These are phyloP conservation scores for Monascus purpureus DNA, from an alignment of 495 filamentous ascomycete genomes.

Conservation along the genomic window DNA sequence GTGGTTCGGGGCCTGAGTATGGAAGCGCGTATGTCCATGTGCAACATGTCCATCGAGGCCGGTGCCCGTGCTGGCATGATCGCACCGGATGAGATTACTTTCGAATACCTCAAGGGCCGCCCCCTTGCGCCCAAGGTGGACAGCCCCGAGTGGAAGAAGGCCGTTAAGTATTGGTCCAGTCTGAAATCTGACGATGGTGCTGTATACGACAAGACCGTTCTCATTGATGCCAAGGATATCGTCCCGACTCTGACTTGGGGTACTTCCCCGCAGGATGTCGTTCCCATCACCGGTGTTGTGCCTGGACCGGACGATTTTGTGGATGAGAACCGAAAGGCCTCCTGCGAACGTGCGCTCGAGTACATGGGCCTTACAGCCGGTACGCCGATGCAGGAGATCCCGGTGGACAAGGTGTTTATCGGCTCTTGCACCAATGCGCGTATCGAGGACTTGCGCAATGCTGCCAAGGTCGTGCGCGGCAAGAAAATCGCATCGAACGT, in stretches of 20 bases:
- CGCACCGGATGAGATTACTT: constrained; percentile 84
- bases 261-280: constrained; percentile 89
- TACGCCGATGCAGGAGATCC: constrained; percentile 80
- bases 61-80: constrained; percentile 95
- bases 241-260: constrained; percentile 92
- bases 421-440: constrained; percentile 95
- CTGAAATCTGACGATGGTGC: constrained; percentile 75
- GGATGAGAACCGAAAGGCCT: constrained; percentile 60
- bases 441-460: constrained; percentile 89
- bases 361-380: constrained; percentile 90
- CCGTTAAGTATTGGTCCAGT: constrained; percentile 76
- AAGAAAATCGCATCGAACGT: constrained; percentile 75
- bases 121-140: constrained; percentile 77
- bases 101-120: constrained; percentile 83
- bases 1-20: constrained; percentile 83
- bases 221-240: constrained; percentile 85
- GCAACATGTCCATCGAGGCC: constrained; percentile 99
- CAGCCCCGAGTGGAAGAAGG: constrained; percentile 80
- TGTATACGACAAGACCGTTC: constrained; percentile 73
- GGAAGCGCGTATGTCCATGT: constrained; percentile 97
- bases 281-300: constrained; percentile 81
- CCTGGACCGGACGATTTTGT: constrained; percentile 79
- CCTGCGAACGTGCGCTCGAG: constrained; percentile 69
- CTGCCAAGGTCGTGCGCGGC: constrained; percentile 72
- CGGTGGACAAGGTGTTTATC: constrained; percentile 92